phyloP scores from a whole-genome alignment of 2,329 filamentous ascomycete genomes.

The Phyllosticta citriasiana region DNA sequence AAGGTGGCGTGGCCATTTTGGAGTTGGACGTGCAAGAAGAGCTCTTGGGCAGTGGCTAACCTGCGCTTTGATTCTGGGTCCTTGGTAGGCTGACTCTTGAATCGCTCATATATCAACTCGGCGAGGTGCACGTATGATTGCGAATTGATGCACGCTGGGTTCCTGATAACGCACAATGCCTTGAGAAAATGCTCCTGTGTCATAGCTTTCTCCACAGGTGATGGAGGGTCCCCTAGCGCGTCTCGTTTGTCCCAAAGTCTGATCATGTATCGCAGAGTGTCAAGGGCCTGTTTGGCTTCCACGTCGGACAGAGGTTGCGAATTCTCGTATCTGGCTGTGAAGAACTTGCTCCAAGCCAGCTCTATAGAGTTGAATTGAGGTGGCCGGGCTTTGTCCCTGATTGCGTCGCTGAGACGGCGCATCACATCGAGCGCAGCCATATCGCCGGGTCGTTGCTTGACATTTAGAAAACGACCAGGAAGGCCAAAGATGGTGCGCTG shows the following conservation, averaged over 20 bases:
- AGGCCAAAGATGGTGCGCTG: constrained; percentile 54
- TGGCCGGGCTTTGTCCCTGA: background rate
- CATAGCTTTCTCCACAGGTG: background rate
- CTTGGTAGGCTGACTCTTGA: background rate
- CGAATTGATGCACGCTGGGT: background rate
- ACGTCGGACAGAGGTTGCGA: constrained; percentile 2
- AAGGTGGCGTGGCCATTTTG: background rate
- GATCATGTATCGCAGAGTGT: constrained; percentile 38
- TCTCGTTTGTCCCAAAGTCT: background rate
- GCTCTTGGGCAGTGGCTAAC: background rate
- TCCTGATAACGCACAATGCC: background rate
- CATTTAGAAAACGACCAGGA: constrained; percentile 31
- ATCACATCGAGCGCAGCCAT: constrained; percentile 53
- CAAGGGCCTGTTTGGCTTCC: constrained; percentile 44
- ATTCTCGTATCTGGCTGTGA: background rate
- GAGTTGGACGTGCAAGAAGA: background rate
- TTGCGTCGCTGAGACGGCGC: constrained; percentile 41
- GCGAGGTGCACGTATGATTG: background rate
- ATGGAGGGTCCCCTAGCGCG: background rate
- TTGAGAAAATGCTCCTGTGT: background rate
- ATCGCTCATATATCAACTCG: background rate
- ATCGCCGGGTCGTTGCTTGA: constrained; percentile 35
- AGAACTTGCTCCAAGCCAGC: background rate
- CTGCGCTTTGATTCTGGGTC: background rate
- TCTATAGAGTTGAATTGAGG: background rate